These are phyloP conservation scores for Solanum virginianum DNA, from an alignment of 257 asterid genomes.

Conservation along the genomic window DNA sequence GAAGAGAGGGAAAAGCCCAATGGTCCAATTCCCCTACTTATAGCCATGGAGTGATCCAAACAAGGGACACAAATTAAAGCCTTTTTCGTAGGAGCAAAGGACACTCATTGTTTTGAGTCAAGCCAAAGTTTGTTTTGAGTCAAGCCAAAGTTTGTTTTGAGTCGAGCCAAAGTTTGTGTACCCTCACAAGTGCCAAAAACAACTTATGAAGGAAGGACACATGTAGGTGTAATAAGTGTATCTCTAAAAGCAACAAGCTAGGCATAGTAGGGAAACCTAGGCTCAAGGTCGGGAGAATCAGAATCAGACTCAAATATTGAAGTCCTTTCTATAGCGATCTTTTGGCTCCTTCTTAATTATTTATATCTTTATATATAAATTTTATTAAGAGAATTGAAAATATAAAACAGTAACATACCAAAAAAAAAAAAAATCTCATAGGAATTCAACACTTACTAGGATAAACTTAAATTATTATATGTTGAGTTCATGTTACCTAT, in stretches of 20 bases:
- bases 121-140: background rate
- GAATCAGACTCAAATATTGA: background rate
- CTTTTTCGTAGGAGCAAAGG: background rate
- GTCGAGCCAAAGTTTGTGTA: background rate
- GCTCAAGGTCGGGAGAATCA: background rate
- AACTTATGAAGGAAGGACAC: background rate
- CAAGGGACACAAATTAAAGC: background rate
- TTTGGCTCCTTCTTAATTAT: background rate
- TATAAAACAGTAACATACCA: background rate
- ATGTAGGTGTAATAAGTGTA: background rate
- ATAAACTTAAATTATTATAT: too few species aligned
- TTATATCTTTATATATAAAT: background rate
- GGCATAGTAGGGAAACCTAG: background rate
- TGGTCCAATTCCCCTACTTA: background rate
- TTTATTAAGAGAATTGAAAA: background rate
- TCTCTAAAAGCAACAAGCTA: background rate
- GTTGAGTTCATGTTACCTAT: background rate
- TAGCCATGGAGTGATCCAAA: background rate
- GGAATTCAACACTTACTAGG: too few species aligned
- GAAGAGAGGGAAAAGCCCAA: background rate
- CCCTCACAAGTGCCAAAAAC: background rate
- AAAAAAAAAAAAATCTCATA: too few species aligned
- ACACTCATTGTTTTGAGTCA: background rate
- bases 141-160: background rate
- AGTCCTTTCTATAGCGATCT: background rate